Evolutionary conservation across 2,329 filamentous ascomycete genomes (phyloP), one percentile per base, ranked within the genome.

Genomic region (Monosporascus sp.): DNA sequence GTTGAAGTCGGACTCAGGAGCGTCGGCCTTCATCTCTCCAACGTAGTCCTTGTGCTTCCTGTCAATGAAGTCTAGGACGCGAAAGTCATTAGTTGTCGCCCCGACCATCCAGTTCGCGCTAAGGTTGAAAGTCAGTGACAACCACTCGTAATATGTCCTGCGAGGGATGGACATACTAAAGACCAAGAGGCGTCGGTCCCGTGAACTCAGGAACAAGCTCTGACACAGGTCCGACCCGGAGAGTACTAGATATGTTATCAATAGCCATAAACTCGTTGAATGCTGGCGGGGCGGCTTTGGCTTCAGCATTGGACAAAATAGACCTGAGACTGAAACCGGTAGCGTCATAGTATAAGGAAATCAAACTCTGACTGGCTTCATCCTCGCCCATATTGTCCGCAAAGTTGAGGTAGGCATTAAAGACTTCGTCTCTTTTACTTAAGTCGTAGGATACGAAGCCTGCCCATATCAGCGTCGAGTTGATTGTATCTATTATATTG

Each of bases 361-460:
- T 51, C 59, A 64, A 38, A 63, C 64, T 46, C 65, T 70, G 52
- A 41, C 50, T 51, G 5, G 53, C 45, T 5, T 37, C 48, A 22
- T 55, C 54, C 18, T 39, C 18, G 27, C 45, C 49, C 17, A 55
- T 47, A 42, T 51, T 51, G 44, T 61, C 57, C n/a, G 48, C 56
- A 20, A 60, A 59, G 20, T 50, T 51, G 17, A 59, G 45, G 2
- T 53, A 55, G 2, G 56, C 58, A 58, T 68, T 4, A 63, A 67
- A 52, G 46, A 54, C 49, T 24, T 50, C 51, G n/a, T 57, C 52
- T 18, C 44, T 55, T 11, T 50, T 41, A 3, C 50, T 42, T 3
- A 51, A 27, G 20, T 49, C 50, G 48, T 71, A 64, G 51, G 67
- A 73, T 1, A 68, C 70, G 51, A 68, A 68, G 22, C 71, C 70